Conservation (phyloP, 805 yeast species). For the Priceomyces fermenticarens region DNA sequence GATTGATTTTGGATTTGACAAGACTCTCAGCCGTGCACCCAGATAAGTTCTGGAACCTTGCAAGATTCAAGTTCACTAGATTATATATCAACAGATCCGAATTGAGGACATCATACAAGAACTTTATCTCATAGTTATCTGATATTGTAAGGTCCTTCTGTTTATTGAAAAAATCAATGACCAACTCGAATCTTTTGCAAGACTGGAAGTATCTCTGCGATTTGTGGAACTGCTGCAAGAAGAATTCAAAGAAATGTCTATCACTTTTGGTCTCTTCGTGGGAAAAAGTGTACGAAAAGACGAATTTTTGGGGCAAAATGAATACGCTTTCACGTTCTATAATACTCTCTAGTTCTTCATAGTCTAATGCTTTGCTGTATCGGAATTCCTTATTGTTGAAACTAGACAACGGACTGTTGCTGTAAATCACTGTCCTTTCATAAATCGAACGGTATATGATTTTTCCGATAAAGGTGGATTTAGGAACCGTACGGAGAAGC, state of each 20-base stretch:
- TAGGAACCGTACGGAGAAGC: constrained; percentile 1
- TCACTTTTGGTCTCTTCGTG: constrained; percentile 3
- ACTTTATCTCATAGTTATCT: constrained; percentile 1
- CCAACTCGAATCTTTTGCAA: constrained; percentile 2
- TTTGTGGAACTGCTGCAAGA: neutral
- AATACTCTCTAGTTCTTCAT: constrained; percentile 1
- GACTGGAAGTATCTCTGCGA: constrained; percentile 7
- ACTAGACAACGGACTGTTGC: constrained; percentile 1
- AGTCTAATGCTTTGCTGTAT: constrained; percentile 1
- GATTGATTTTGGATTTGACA: constrained; percentile 3
- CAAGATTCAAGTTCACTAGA: constrained; percentile 10
- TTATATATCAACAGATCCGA: constrained; percentile 7
- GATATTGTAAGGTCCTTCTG: constrained; percentile 4
- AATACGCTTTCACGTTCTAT: neutral
- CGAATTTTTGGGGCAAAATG: constrained; percentile 1
- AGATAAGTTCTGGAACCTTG: constrained; percentile 11
- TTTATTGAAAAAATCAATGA: constrained; percentile 12
- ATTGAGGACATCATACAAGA: constrained; percentile 5
- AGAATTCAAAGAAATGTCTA: neutral
- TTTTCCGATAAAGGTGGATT: neutral
- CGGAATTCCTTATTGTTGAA: constrained; percentile 2
- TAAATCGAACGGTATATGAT: constrained; percentile 3
- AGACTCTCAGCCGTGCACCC: constrained; percentile 3
- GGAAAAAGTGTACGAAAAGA: constrained; percentile 3
- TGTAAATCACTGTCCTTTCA: constrained; percentile 3